phyloP scores from a whole-genome alignment of 2,329 filamentous ascomycete species.

The Fusarium palustre region DNA sequence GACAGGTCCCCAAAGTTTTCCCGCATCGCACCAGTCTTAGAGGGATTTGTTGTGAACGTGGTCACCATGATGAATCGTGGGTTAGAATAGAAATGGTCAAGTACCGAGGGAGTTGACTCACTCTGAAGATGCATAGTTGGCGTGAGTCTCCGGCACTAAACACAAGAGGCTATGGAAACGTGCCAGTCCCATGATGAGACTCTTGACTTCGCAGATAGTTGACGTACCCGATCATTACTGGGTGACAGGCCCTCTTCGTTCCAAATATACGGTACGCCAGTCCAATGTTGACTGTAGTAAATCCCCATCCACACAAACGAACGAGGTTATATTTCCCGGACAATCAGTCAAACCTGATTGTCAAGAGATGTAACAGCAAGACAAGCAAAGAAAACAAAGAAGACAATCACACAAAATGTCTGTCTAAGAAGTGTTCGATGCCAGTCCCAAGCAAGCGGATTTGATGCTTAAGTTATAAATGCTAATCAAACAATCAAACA shows the following conservation, averaged over 20 bases:
- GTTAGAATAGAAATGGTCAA: neutral
- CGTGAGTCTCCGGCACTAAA: neutral
- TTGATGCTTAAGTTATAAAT: too few relatives aligned
- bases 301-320: neutral
- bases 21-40: neutral
- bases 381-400: too few relatives aligned
- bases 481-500: too few relatives aligned
- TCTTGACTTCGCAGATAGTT: too few relatives aligned
- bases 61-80: neutral
- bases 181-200: neutral
- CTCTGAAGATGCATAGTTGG: neutral
- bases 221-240: neutral
- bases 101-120: fast-evolving
- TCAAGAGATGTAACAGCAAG: neutral
- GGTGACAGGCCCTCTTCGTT: neutral
- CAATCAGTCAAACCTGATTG: too few relatives aligned
- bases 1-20: neutral
- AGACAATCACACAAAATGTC: too few relatives aligned
- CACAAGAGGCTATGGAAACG: neutral
- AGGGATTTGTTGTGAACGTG: neutral
- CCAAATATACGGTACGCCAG: neutral
- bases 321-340: neutral
- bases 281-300: neutral
- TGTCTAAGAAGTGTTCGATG: too few relatives aligned
- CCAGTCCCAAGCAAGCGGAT: too few relatives aligned